Base-by-base conservation (phyloP, 208 protist genomes). In the Wallacemonas sp. region DNA sequence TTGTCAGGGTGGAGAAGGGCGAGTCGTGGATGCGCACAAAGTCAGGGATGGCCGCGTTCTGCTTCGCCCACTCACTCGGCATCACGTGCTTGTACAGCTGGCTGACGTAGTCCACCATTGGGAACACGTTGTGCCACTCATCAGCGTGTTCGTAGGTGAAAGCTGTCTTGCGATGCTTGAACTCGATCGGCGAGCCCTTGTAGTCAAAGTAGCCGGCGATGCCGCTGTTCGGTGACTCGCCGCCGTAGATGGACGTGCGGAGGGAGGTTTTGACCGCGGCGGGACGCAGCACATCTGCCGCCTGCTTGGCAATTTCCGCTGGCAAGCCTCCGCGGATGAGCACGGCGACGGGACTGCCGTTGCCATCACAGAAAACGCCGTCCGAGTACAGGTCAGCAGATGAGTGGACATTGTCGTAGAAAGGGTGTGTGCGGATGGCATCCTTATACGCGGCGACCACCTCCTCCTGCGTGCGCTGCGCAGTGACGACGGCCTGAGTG, bases 151-250 rank as follows among this genome's bases (percentile, higher is more conserved):
- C 88, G 57, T 79, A 75, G 12, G 90, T 97, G 70, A 96, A 95
- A 48, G 84, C 70, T 25, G 89, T 97, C 68, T 96, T 97, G 31
- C 92, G 82, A 46, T 77, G 81, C 73, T 96, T 97, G 39, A 86
- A 67, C 61, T 92, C 84, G 26, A 95, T 79, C 20, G 90, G 90
- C 28, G 88, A 91, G 31, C 90, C 90, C 20, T 84, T 77, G 68
- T 96, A 97, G 72, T 97, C 90, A 65, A 90, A 97, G 74, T 96
- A 96, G 11, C 90, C 92, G 16, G 89, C 88, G 65, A 96, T 97
- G 33, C 92, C 92, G 57, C 92, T 96, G 55, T 89, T 71, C 3
- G 92, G 90, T 10, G 87, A 46, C 64, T 86, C 72, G 11, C 92
- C 92, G 20, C 92, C 92, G 70, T 87, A 93, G 61, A 94, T 91